Conservation (phyloP, 2,329 filamentous ascomycete genomes). For the Neopestalotiopsis sp. region DNA sequence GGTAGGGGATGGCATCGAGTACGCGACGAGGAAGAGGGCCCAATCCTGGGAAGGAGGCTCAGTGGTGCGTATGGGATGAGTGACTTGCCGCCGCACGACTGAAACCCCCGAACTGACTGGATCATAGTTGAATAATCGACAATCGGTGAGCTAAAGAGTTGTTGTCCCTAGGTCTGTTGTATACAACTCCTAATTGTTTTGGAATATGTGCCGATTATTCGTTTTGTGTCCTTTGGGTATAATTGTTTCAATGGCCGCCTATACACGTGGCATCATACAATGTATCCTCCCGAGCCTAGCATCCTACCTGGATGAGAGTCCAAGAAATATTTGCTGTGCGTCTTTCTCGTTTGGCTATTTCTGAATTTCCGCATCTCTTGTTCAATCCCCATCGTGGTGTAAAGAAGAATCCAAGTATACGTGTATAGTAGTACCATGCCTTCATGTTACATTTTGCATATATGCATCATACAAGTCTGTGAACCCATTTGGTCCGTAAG, state of each 20-base stretch:
- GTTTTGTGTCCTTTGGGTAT: not conserved
- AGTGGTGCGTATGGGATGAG: slow-evolving; percentile 36
- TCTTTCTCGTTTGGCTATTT: no score
- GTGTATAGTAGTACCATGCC: not conserved
- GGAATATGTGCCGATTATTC: not conserved
- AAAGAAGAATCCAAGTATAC: no score
- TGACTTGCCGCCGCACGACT: not conserved
- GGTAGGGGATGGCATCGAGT: slow-evolving; percentile 46
- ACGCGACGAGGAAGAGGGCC: slow-evolving; percentile 59
- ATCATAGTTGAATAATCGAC: slow-evolving; percentile 31
- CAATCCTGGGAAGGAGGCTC: slow-evolving; percentile 31
- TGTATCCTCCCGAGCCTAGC: not conserved
- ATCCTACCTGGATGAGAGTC: no score
- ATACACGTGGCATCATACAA: not conserved
- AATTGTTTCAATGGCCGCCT: not conserved
- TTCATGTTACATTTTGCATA: not conserved
- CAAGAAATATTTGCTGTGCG: no score
- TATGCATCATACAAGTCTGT: not conserved
- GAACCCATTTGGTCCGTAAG: not conserved
- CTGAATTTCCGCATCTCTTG: no score
- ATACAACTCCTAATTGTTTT: not conserved
- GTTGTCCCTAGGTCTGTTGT: not conserved
- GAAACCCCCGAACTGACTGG: slow-evolving; percentile 9
- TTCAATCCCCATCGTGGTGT: no score
- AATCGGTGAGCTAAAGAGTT: not conserved